These are phyloP conservation scores for Solanum pimpinellifolium DNA, from an alignment of 257 asterid genomes.

Conservation along the genomic window DNA sequence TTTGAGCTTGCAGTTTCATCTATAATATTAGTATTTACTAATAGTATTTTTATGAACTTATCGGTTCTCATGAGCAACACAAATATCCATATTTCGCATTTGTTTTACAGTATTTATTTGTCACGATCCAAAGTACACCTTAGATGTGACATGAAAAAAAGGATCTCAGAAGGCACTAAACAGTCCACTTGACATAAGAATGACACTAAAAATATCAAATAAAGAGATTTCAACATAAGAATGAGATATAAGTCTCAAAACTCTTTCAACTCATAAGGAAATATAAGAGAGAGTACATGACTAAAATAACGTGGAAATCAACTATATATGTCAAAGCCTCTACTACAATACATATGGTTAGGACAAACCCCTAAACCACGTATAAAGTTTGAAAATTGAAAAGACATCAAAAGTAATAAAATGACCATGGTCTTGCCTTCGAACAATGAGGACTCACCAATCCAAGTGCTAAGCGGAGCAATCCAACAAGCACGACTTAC, in stretches of 20 bases:
- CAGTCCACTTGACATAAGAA: neutral
- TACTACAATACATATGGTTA: neutral
- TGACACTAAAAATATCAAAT: neutral
- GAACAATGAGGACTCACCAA: neutral
- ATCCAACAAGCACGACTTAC: neutral
- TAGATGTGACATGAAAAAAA: neutral
- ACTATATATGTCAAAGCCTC: neutral
- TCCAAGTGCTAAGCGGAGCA: neutral
- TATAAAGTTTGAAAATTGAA: neutral
- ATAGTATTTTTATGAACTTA: no score
- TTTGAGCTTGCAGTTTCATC: neutral
- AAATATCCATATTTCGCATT: no score
- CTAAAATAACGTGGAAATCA: neutral
- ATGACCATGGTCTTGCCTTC: neutral
- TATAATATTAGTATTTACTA: no score
- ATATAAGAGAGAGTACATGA: neutral
- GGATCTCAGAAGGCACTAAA: neutral
- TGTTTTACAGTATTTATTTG: no score
- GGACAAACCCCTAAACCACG: neutral
- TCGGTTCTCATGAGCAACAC: neutral
- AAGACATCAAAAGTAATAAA: neutral
- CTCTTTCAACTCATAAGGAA: neutral
- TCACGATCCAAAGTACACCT: neutral
- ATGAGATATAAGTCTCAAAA: neutral
- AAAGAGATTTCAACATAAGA: neutral